A percentile compares a stretch with the other conserved stretches of the same genome.
Evolutionary conservation across 441 rosid genomes (phyloP).

Genomic region (Populus trichocarpa): DNA sequence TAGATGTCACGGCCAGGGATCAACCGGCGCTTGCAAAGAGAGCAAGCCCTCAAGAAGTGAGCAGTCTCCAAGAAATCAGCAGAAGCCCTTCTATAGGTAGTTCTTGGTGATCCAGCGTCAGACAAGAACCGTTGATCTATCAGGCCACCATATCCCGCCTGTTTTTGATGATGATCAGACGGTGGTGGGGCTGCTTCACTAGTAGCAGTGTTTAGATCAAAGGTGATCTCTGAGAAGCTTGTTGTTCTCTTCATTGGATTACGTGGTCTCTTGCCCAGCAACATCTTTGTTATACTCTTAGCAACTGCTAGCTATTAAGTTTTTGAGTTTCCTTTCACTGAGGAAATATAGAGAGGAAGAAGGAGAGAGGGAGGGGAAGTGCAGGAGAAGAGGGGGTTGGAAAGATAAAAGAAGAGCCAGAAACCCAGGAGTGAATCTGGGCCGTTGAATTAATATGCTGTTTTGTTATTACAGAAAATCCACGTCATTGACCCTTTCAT

Average conservation of each 20-base stretch:
- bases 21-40: slow-evolving; percentile 67
- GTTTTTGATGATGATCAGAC: slow-evolving; percentile 23
- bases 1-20: slow-evolving; percentile 82
- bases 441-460: slow-evolving; percentile 32
- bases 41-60: slow-evolving; percentile 61
- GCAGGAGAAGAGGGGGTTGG: slow-evolving; percentile 14
- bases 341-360: background rate
- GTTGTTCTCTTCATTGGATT: slow-evolving; percentile 84
- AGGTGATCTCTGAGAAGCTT: slow-evolving; percentile 65
- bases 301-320: background rate
- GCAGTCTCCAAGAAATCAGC: slow-evolving; percentile 49
- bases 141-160: background rate
- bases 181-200: slow-evolving; percentile 25
- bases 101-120: slow-evolving; percentile 35
- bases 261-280: slow-evolving; percentile 81
- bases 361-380: slow-evolving; percentile 13
- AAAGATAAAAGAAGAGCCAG: slow-evolving; percentile 54
- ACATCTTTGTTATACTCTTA: slow-evolving; percentile 29
- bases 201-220: slow-evolving; percentile 42
- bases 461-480: background rate
- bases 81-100: slow-evolving; percentile 44
- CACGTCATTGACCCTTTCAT: slow-evolving; percentile 21
- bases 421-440: slow-evolving; percentile 47
- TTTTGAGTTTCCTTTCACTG: background rate
- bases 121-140: slow-evolving; percentile 42